phyloP scores from a whole-genome alignment of 2,329 filamentous ascomycete genomes.

The Neurospora crassa region DNA sequence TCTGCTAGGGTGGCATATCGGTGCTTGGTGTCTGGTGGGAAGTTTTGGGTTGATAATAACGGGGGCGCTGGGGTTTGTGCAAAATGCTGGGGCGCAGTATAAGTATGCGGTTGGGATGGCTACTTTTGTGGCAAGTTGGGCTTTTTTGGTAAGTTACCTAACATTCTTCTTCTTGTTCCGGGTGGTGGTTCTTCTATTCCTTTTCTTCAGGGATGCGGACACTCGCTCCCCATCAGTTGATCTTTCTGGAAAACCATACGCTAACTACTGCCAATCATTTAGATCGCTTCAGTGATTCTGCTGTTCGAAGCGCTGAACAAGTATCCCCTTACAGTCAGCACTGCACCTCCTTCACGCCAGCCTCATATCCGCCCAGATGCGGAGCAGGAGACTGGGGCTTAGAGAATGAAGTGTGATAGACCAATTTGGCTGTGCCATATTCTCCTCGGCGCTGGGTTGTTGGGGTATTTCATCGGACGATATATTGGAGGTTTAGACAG shows the following conservation, averaged over 20 bases:
- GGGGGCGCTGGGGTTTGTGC: slow-evolving; percentile 44
- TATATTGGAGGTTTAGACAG: background rate
- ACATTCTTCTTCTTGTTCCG: no score
- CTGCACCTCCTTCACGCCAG: background rate
- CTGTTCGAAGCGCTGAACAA: slow-evolving; percentile 26
- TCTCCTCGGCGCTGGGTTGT: background rate
- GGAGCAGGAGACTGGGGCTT: background rate
- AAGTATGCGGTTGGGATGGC: slow-evolving; percentile 39
- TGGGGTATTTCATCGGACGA: background rate
- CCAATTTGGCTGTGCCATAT: background rate
- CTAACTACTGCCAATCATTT: background rate
- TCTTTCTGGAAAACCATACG: no score
- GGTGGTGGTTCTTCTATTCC: no score
- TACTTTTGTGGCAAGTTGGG: slow-evolving; percentile 40
- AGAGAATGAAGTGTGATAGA: background rate
- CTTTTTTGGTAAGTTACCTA: slow-evolving; percentile 29
- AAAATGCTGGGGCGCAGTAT: slow-evolving; percentile 28
- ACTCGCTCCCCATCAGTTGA: background rate
- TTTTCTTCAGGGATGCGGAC: background rate
- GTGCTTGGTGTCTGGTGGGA: slow-evolving; percentile 55
- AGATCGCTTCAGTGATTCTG: slow-evolving; percentile 24
- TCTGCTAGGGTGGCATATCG: slow-evolving; percentile 58
- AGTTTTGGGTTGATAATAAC: slow-evolving; percentile 54
- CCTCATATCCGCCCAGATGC: background rate
- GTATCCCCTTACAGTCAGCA: slow-evolving; percentile 19